These are phyloP conservation scores for Vitellaria paradoxa DNA, from an alignment of 179 eudicot genomes.

Conservation along the genomic window DNA sequence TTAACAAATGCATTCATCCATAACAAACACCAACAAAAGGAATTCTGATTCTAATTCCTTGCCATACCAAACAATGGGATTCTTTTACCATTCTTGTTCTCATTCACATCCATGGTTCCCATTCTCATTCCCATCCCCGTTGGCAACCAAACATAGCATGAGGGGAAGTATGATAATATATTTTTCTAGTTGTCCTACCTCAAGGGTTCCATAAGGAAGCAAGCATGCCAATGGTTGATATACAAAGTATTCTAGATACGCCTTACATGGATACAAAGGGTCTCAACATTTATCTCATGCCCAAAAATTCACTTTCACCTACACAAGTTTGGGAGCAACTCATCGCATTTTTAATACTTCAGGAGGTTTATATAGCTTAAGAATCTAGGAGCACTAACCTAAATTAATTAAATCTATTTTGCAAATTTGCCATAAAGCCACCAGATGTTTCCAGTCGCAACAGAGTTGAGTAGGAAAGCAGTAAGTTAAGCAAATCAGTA, in stretches of 20 bases:
- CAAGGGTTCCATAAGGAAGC: background rate
- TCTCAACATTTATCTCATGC: too few species aligned
- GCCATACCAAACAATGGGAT: too few species aligned
- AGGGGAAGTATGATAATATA: too few species aligned
- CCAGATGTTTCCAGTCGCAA: background rate
- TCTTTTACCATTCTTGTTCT: too few species aligned
- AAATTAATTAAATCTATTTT: too few species aligned
- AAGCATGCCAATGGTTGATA: background rate
- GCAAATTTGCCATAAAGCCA: background rate
- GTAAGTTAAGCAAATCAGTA: background rate
- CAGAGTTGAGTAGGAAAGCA: background rate
- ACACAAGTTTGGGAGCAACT: background rate
- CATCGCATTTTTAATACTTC: background rate
- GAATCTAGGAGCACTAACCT: background rate
- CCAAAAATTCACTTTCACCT: conserved; percentile 1
- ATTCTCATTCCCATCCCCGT: too few species aligned
- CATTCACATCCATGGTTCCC: too few species aligned
- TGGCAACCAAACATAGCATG: too few species aligned
- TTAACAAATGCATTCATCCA: too few species aligned
- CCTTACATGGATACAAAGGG: background rate
- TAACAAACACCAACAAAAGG: too few species aligned
- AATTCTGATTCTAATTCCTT: too few species aligned
- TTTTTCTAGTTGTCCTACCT: background rate
- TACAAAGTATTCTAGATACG: background rate
- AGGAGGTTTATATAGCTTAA: background rate